Conservation (phyloP, 768 basidiomycete species). For the Leucogyrophana mollusca region DNA sequence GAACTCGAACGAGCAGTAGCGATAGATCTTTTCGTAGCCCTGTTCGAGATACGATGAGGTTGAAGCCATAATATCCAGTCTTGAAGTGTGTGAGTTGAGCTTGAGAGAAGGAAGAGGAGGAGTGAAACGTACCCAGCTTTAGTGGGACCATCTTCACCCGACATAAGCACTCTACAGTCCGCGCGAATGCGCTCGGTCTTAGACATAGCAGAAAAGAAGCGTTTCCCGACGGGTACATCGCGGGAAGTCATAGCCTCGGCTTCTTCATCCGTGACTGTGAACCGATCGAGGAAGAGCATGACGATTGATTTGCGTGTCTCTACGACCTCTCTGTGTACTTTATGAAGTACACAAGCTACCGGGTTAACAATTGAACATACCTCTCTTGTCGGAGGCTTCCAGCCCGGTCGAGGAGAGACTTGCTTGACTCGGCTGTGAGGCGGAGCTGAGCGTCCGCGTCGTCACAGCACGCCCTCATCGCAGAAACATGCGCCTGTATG, state of each 20-base stretch:
- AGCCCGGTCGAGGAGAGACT: constrained; percentile 78
- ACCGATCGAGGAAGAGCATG: constrained; percentile 75
- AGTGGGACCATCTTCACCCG: constrained; percentile 78
- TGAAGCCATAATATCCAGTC: constrained; percentile 84
- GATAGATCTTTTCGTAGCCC: constrained; percentile 85
- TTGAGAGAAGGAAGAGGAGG: not conserved
- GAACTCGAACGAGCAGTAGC: constrained; percentile 86
- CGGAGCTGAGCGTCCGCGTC: constrained; percentile 77
- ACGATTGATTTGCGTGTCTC: constrained; percentile 75
- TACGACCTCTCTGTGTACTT: constrained; percentile 55
- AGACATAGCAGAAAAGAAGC: constrained; percentile 86
- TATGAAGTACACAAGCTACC: not conserved
- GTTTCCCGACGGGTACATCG: constrained; percentile 69
- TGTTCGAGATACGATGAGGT: constrained; percentile 84
- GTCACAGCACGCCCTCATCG: constrained; percentile 83
- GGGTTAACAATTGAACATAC: constrained; percentile 34
- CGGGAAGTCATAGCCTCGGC: constrained; percentile 72
- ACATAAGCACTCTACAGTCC: constrained; percentile 85
- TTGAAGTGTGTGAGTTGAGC: constrained; percentile 26
- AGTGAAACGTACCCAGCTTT: constrained; percentile 61
- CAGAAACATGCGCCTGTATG: constrained; percentile 70
- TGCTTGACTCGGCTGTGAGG: constrained; percentile 75
- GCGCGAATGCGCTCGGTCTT: constrained; percentile 78
- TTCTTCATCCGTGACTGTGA: constrained; percentile 79
- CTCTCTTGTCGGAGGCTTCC: constrained; percentile 72